Evolutionary conservation across 331 rosid genomes (phyloP).

Genomic region (Spiraea crenata): DNA sequence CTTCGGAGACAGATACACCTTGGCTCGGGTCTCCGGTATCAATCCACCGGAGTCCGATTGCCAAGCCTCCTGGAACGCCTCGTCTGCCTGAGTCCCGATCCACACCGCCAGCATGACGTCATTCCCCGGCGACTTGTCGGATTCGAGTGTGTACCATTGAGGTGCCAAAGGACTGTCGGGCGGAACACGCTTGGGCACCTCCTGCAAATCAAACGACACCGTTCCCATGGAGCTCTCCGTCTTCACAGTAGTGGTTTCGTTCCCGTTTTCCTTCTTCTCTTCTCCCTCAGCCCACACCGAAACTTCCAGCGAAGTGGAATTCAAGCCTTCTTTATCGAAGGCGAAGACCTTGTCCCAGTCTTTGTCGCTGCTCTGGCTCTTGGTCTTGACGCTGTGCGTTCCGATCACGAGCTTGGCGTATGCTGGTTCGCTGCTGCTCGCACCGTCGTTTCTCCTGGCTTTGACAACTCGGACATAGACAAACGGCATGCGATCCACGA

Average conservation of each 20-base stretch:
- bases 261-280: constrained; percentile 40
- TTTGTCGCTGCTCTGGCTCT: constrained; percentile 36
- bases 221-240: constrained; percentile 44
- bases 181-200: constrained; percentile 73
- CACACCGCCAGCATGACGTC: constrained; percentile 86
- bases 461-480: constrained; percentile 65
- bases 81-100: constrained; percentile 76
- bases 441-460: constrained; percentile 41
- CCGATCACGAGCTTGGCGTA: constrained; percentile 74
- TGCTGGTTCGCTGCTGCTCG: neutral
- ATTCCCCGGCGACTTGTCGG: constrained; percentile 46
- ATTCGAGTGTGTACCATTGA: constrained; percentile 79
- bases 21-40: constrained; percentile 73
- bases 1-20: constrained; percentile 79
- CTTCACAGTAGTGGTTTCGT: neutral
- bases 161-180: constrained; percentile 90
- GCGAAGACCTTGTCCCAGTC: constrained; percentile 94
- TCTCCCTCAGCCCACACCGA: constrained; percentile 62
- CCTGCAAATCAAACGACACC: constrained; percentile 62
- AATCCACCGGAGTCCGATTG: constrained; percentile 85
- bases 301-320: constrained; percentile 75
- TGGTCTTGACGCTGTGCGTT: constrained; percentile 69
- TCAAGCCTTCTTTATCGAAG: constrained; percentile 75
- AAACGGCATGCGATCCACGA: constrained; percentile 71
- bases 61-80: constrained; percentile 87